These are phyloP conservation scores for Triticum dicoccoides DNA, from an alignment of 176 grass and related monocot species.

Conservation along the genomic window DNA sequence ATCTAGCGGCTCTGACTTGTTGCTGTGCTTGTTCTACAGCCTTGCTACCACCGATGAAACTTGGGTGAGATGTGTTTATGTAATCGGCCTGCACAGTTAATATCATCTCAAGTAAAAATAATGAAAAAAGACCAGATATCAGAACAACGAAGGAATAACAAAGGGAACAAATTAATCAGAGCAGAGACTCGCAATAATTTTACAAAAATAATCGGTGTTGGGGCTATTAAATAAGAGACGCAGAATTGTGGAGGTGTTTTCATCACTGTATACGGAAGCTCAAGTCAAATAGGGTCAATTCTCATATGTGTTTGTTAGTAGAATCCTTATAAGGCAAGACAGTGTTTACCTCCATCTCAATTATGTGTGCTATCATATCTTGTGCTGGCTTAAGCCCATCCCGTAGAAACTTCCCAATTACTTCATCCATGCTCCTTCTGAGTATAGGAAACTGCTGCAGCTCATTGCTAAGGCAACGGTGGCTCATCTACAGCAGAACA, in stretches of 20 bases:
- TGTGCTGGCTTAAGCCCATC: conserved; percentile 95
- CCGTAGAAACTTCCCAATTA: conserved; percentile 81
- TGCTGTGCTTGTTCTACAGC: conserved; percentile 89
- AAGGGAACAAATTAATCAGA: not conserved
- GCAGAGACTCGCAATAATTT: not conserved
- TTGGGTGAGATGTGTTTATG: conserved; percentile 97
- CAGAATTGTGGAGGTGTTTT: not conserved
- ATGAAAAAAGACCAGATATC: not conserved
- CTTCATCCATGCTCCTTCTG: conserved; percentile 92
- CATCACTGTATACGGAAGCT: not conserved
- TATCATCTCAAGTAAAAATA: conserved; percentile 21
- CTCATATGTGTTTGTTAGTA: not conserved
- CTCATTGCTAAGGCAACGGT: conserved; percentile 65
- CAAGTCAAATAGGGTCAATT: not conserved
- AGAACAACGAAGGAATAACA: conserved; percentile 6
- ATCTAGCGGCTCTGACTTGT: conserved; percentile 72
- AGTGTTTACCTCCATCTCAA: conserved; percentile 87
- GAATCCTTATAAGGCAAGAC: not conserved
- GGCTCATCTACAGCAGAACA: conserved; percentile 73
- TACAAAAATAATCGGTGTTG: not conserved
- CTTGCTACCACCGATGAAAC: conserved; percentile 95
- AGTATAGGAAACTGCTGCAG: conserved; percentile 92
- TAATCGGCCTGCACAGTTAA: conserved; percentile 85
- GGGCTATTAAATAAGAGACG: not conserved
- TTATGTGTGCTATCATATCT: conserved; percentile 92